Conservation (phyloP, 23 red algal genomes). For the Gracilaria vermiculophylla region DNA sequence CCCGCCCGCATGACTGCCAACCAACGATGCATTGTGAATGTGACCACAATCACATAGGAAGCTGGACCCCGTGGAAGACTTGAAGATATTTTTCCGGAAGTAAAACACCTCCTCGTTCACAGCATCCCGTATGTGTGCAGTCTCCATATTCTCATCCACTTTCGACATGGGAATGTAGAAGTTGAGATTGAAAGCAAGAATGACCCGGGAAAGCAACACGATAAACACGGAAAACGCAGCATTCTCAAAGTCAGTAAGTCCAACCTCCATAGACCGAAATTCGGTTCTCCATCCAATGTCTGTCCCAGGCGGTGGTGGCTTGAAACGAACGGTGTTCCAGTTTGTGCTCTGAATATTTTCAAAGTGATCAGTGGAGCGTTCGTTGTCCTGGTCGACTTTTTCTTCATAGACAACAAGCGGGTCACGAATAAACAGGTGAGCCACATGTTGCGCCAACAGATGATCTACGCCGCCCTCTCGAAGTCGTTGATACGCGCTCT, state of each 20-base stretch:
- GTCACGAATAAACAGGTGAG: slow-evolving; percentile 96
- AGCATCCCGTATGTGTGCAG: slow-evolving; percentile 74
- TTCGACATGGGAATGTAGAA: slow-evolving; percentile 96
- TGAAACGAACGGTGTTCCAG: slow-evolving; percentile 99
- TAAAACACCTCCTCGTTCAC: slow-evolving; percentile 59
- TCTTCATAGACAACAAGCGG: slow-evolving; percentile 94
- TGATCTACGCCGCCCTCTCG: slow-evolving; percentile 81
- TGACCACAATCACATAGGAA: slow-evolving; percentile 92
- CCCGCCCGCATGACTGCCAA: slow-evolving; percentile 31
- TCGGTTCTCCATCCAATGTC: slow-evolving; percentile 93
- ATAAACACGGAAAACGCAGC: slow-evolving; percentile 97
- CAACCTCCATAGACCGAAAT: slow-evolving; percentile 89
- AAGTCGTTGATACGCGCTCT: slow-evolving; percentile 69
- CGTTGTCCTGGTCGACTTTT: slow-evolving; percentile 69
- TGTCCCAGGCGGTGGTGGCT: slow-evolving; percentile 77
- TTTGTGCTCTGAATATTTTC: slow-evolving; percentile 99
- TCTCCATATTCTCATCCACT: slow-evolving; percentile 91
- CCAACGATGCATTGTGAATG: slow-evolving; percentile 67
- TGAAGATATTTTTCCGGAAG: slow-evolving; percentile 94
- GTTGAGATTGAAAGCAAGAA: slow-evolving; percentile 96
- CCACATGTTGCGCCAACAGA: slow-evolving; percentile 86
- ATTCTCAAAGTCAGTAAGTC: slow-evolving; percentile 99
- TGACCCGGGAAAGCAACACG: slow-evolving; percentile 92
- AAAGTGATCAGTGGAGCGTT: slow-evolving; percentile 82
- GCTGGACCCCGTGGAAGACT: slow-evolving; percentile 36